Evolutionary conservation across 768 basidiomycete genomes (phyloP).

Genomic region (Fomitopsis pulvina): DNA sequence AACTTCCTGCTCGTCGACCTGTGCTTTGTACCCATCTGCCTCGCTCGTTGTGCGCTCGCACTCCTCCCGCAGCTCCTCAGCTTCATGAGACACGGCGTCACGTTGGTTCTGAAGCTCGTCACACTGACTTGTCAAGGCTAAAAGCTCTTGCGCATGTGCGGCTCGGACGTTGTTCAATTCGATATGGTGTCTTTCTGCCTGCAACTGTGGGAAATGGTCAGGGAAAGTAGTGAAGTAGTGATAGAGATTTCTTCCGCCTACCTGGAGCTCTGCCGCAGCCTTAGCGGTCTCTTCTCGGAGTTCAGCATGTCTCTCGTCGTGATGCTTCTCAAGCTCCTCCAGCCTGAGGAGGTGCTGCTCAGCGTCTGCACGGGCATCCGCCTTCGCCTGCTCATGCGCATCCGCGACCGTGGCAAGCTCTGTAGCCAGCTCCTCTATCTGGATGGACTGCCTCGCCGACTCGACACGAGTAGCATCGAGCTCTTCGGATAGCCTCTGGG

Average conservation of each 20-base stretch:
- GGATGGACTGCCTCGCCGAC: not conserved
- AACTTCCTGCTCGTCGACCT: not conserved
- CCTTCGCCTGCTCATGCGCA: not conserved
- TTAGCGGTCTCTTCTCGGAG: not conserved
- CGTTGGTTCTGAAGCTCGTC: not conserved
- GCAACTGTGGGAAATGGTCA: not conserved
- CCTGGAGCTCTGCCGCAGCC: not conserved
- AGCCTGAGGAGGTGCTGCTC: conserved; percentile 1
- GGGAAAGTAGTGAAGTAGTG: not conserved
- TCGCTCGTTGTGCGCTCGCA: not conserved
- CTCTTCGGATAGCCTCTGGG: not conserved
- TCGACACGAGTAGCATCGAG: not conserved
- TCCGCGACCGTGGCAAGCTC: not conserved
- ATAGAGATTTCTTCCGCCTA: too few species aligned
- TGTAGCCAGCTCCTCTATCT: not conserved
- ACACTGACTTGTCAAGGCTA: not conserved
- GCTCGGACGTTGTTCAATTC: not conserved
- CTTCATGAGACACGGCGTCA: not conserved
- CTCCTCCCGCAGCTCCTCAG: not conserved
- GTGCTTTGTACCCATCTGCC: not conserved
- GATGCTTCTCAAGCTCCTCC: not conserved
- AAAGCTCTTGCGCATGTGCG: not conserved
- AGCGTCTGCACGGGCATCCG: not conserved
- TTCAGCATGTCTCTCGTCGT: not conserved
- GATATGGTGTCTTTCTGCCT: not conserved